Evolutionary conservation across 164 flowering plant genomes (phyloP).

Genomic region (Chimonanthus salicifolius): DNA sequence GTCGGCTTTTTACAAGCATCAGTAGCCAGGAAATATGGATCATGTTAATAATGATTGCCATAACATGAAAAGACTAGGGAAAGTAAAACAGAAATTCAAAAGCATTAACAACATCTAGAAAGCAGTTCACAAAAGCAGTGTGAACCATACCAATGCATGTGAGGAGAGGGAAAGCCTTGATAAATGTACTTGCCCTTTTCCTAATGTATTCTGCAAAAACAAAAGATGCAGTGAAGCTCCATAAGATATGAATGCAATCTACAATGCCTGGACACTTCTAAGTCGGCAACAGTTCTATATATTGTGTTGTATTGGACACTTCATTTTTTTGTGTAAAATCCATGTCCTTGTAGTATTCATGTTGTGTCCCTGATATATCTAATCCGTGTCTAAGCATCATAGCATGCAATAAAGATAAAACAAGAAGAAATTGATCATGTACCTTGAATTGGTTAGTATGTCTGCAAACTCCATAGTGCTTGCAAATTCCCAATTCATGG

Average conservation of each 20-base stretch:
- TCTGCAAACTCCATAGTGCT: conserved; percentile 11
- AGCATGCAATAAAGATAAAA: neutral
- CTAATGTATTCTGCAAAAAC: conserved; percentile 28
- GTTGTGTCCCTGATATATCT: neutral
- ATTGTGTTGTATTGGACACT: no score
- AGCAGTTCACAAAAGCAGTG: neutral
- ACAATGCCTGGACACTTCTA: no score
- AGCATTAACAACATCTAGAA: neutral
- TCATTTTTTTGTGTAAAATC: no score
- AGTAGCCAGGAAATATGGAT: neutral
- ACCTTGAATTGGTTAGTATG: conserved; percentile 32
- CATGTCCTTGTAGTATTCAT: no score
- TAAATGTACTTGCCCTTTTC: conserved; percentile 27
- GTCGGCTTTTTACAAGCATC: neutral
- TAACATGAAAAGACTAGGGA: neutral
- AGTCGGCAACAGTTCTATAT: neutral
- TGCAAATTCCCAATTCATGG: conserved; percentile 36
- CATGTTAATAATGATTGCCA: neutral
- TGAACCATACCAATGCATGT: conserved; percentile 43
- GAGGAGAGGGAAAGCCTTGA: conserved; percentile 33
- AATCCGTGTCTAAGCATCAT: neutral
- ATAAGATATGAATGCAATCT: neutral
- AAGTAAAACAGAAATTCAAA: neutral
- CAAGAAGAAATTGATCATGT: conserved; percentile 1
- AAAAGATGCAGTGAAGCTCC: conserved; percentile 1